Percentiles rank a stretch among this genome's conserved stretches.
These are phyloP conservation scores for Pouteria glomerata DNA, from an alignment of 148 eudicot genomes.

Conservation along the genomic window DNA sequence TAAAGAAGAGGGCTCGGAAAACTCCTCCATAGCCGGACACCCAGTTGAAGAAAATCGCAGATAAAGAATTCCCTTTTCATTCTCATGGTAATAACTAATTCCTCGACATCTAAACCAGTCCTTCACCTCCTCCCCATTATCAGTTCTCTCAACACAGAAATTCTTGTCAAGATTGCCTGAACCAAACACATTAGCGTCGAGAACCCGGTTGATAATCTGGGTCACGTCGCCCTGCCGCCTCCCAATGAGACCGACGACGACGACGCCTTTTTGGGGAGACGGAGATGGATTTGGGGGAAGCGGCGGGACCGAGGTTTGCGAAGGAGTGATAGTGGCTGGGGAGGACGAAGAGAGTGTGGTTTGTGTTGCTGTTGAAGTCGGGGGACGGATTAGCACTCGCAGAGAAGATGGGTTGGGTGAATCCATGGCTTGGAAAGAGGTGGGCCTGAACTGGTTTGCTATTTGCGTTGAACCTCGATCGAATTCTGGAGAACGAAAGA, in stretches of 20 bases:
- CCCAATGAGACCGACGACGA: constrained; percentile 75
- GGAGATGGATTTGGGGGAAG: constrained; percentile 15
- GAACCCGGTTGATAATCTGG: constrained; percentile 58
- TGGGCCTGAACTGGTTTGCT: background rate
- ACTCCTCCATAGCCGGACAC: constrained; percentile 35
- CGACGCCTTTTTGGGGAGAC: constrained; percentile 42
- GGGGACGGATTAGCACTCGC: constrained; percentile 70
- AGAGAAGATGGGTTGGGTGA: constrained; percentile 35
- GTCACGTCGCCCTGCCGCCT: constrained; percentile 39
- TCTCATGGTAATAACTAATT: constrained; percentile 57
- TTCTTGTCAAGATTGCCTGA: constrained; percentile 37
- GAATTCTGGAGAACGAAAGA: background rate
- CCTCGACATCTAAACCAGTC: constrained; percentile 37
- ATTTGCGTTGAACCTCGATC: background rate
- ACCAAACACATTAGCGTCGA: constrained; percentile 70
- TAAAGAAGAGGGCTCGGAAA: constrained; percentile 3
- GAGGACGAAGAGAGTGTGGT: constrained; percentile 11
- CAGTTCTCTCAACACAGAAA: constrained; percentile 17
- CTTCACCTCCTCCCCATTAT: constrained; percentile 21
- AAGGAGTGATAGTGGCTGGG: constrained; percentile 16
- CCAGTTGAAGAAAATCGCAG: constrained; percentile 41
- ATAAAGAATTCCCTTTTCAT: constrained; percentile 52
- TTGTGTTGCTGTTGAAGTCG: constrained; percentile 8
- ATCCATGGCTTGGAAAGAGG: constrained; percentile 18
- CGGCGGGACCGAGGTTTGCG: constrained; percentile 10